Evolutionary conservation across 352 stramenopile genomes (phyloP).

Genomic region (Phytophthora syringae): DNA sequence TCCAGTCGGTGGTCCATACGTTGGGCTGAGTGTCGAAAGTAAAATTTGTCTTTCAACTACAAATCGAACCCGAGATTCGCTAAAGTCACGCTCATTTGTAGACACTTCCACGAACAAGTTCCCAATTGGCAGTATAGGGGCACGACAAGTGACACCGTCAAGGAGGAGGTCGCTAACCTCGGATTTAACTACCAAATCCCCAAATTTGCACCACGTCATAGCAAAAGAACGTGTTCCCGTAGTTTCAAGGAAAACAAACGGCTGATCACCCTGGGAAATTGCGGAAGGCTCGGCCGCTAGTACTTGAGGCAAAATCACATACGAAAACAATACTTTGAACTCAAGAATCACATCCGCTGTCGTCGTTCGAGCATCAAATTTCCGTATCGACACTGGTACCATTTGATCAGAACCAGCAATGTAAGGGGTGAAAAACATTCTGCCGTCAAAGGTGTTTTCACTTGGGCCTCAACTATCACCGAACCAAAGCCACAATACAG

Average conservation of each 20-base stretch:
- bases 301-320: slow-evolving; percentile 39
- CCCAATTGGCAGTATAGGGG: slow-evolving; percentile 19
- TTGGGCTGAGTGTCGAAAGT: neutral
- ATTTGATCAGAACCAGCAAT: slow-evolving; percentile 13
- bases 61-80: slow-evolving; percentile 32
- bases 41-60: slow-evolving; percentile 16
- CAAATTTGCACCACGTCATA: slow-evolving; percentile 50
- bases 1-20: neutral
- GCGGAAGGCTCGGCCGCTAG: slow-evolving; percentile 22
- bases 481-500: slow-evolving; percentile 53
- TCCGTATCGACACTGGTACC: slow-evolving; percentile 39
- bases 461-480: slow-evolving; percentile 26
- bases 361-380: slow-evolving; percentile 10
- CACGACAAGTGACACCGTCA: slow-evolving; percentile 24
- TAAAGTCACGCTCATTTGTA: slow-evolving; percentile 56
- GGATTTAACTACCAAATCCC: slow-evolving; percentile 30
- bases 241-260: slow-evolving; percentile 31
- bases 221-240: slow-evolving; percentile 11
- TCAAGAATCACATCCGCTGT: neutral
- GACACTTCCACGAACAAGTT: slow-evolving; percentile 45
- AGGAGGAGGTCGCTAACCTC: neutral
- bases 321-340: slow-evolving; percentile 43
- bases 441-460: slow-evolving; percentile 20
- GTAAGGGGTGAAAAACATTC: slow-evolving; percentile 40
- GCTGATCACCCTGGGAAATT: slow-evolving; percentile 22